phyloP scores from a whole-genome alignment of 2,329 filamentous ascomycete genomes.

The Sarocladium brachiariae region DNA sequence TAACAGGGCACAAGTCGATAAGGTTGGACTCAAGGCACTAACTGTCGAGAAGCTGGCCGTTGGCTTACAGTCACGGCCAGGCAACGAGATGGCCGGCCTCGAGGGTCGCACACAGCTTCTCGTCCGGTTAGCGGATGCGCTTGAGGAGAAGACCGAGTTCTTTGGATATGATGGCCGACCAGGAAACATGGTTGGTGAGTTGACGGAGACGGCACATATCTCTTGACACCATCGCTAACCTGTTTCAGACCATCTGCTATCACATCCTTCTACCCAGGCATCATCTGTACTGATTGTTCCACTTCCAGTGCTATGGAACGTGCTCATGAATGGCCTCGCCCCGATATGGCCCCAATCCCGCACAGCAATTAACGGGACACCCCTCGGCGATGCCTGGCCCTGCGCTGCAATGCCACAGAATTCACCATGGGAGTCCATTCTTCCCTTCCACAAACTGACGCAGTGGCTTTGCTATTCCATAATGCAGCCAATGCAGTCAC shows the following conservation, averaged over 20 bases:
- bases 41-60: slow-evolving; percentile 68
- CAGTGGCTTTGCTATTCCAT: slow-evolving; percentile 94
- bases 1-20: slow-evolving; percentile 88
- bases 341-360: slow-evolving; percentile 85
- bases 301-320: slow-evolving; percentile 81
- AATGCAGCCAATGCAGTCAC: slow-evolving; percentile 80
- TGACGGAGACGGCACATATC: not conserved
- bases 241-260: slow-evolving; percentile 79
- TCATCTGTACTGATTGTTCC: slow-evolving; percentile 82
- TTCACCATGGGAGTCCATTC: slow-evolving; percentile 65
- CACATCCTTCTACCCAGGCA: slow-evolving; percentile 82
- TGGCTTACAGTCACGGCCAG: slow-evolving; percentile 75
- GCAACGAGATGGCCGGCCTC: slow-evolving; percentile 77
- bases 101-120: slow-evolving; percentile 79
- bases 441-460: slow-evolving; percentile 89
- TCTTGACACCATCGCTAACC: slow-evolving; percentile 14
- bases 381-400: slow-evolving; percentile 91
- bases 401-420: slow-evolving; percentile 73
- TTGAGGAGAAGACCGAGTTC: slow-evolving; percentile 68
- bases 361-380: slow-evolving; percentile 77
- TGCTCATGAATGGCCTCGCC: slow-evolving; percentile 79
- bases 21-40: slow-evolving; percentile 65
- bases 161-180: slow-evolving; percentile 81
- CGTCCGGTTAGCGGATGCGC: slow-evolving; percentile 64
- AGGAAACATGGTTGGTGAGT: slow-evolving; percentile 85